phyloP scores from a whole-genome alignment of 192 early-diverging fungal species.

The Podila clonocystis region DNA sequence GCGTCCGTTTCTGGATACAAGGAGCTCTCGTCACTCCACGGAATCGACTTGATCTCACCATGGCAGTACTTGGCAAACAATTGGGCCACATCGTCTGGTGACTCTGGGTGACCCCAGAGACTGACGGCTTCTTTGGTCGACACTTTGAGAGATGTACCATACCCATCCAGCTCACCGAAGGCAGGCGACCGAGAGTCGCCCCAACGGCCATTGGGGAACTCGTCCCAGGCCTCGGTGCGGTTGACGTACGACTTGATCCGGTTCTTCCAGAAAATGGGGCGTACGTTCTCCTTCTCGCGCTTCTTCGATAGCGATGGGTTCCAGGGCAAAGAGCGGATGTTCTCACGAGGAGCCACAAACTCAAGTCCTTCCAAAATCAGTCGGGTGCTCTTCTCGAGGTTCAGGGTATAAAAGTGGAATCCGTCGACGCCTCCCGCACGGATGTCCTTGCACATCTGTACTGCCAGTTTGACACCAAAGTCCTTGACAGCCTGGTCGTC shows the following conservation, averaged over 20 bases:
- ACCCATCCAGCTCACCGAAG: constrained; percentile 67
- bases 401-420: constrained; percentile 94
- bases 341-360: constrained; percentile 70
- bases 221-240: constrained; percentile 83
- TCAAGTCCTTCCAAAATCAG: constrained; percentile 79
- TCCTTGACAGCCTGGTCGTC: constrained; percentile 95
- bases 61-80: constrained; percentile 85
- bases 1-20: constrained; percentile 70
- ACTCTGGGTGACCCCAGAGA: constrained; percentile 80
- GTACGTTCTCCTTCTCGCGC: constrained; percentile 89
- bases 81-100: constrained; percentile 68
- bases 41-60: constrained; percentile 78
- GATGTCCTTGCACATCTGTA: constrained; percentile 73
- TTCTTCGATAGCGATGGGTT: constrained; percentile 59
- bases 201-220: constrained; percentile 96
- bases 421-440: constrained; percentile 58
- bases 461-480: constrained; percentile 81
- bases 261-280: constrained; percentile 98
- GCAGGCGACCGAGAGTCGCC: constrained; percentile 54
- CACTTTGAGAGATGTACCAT: constrained; percentile 72
- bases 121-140: constrained; percentile 69
- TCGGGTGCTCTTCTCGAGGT: constrained; percentile 83
- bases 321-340: constrained; percentile 59
- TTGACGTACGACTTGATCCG: constrained; percentile 89
- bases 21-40: constrained; percentile 86